phyloP scores from a whole-genome alignment of 83 land plant genomes.

The Diphasiastrum complanatum region DNA sequence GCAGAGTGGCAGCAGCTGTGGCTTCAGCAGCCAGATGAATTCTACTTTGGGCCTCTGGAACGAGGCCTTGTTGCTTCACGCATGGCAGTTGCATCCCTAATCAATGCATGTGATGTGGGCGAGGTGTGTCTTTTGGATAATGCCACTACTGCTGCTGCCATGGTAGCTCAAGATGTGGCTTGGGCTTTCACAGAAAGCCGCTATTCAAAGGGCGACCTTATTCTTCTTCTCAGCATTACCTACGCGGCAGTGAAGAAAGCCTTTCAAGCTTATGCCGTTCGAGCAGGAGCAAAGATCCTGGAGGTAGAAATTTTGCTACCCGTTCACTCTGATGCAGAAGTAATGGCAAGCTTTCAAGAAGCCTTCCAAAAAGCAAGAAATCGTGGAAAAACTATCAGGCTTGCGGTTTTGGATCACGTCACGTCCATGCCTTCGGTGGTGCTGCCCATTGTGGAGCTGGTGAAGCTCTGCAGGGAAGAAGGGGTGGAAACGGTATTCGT shows the following conservation, averaged over 20 bases:
- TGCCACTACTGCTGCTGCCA: conserved; percentile 79
- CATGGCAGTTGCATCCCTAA: conserved; percentile 31
- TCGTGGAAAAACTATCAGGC: conserved; percentile 41
- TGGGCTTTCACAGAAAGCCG: conserved; percentile 58
- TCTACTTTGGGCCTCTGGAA: conserved; percentile 57
- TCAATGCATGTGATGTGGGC: conserved; percentile 47
- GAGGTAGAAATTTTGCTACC: conserved; percentile 74
- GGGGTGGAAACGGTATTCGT: conserved; percentile 80
- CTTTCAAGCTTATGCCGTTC: conserved; percentile 54
- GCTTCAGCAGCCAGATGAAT: conserved; percentile 70
- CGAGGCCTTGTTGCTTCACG: conserved; percentile 44
- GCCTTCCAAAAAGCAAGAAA: conserved; percentile 42
- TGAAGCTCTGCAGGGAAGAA: conserved; percentile 62
- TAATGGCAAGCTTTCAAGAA: conserved; percentile 42
- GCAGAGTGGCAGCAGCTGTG: conserved; percentile 38
- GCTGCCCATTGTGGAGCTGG: conserved; percentile 58
- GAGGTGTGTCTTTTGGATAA: conserved; percentile 72
- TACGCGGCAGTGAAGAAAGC: conserved; percentile 83
- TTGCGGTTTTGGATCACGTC: conserved; percentile 76
- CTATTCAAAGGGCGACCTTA: conserved; percentile 55
- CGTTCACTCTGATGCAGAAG: conserved; percentile 45
- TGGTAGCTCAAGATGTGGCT: conserved; percentile 61
- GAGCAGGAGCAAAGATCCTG: conserved; percentile 68
- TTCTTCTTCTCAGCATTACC: conserved; percentile 69
- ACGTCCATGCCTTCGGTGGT: conserved; percentile 79